phyloP scores from a whole-genome alignment of 2,329 filamentous ascomycete genomes.

The Tothia fuscella region DNA sequence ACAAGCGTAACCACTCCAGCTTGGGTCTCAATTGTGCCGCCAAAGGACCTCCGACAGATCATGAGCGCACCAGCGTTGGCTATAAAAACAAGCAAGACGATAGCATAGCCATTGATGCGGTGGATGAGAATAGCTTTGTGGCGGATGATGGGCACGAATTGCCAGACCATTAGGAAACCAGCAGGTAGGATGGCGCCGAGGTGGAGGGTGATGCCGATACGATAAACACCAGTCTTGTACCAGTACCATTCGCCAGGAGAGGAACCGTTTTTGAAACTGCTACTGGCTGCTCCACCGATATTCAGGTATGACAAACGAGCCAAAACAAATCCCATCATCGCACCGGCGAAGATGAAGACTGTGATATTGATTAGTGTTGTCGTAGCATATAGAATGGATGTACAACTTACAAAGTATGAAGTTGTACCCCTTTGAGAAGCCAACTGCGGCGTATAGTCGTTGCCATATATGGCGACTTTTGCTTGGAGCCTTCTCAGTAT shows the following conservation, averaged over 20 bases:
- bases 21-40: conserved; percentile 42
- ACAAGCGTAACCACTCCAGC: conserved; percentile 31
- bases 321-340: conserved; percentile 37
- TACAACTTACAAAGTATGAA: conserved; percentile 38
- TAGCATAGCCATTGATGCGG: conserved; percentile 47
- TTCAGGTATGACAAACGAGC: conserved; percentile 38
- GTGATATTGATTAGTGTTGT: conserved; percentile 10
- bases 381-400: background rate
- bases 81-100: conserved; percentile 37
- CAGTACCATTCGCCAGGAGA: conserved; percentile 13
- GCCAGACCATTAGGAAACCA: conserved; percentile 27
- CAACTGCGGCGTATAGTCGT: conserved; percentile 25
- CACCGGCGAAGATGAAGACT: conserved; percentile 29
- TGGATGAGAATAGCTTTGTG: conserved; percentile 42
- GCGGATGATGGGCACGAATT: conserved; percentile 33
- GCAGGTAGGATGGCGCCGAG: conserved; percentile 29
- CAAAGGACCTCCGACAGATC: conserved; percentile 40
- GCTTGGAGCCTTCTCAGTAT: no score
- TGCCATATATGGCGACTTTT: no score
- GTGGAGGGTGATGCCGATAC: conserved; percentile 32
- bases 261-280: conserved; percentile 8
- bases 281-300: conserved; percentile 30
- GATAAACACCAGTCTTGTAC: conserved; percentile 18
- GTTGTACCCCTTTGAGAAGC: conserved; percentile 47
- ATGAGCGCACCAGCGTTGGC: conserved; percentile 38